Conservation (phyloP, 257 asterid genomes). For the Eustoma russellianum region DNA sequence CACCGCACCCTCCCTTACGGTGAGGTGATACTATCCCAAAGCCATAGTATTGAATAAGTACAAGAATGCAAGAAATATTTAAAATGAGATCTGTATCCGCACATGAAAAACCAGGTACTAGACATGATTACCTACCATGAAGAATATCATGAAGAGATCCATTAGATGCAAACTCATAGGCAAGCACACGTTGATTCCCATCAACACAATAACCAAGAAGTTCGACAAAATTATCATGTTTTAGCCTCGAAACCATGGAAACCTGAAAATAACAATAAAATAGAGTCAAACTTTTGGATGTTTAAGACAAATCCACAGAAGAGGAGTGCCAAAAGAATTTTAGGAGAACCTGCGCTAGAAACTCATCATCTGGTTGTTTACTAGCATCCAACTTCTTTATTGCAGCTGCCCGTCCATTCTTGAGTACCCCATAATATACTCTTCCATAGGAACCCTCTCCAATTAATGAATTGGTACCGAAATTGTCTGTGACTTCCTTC, state of each 20-base stretch:
- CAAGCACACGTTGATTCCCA: slow-evolving; percentile 70
- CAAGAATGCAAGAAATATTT: background rate
- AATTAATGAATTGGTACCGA: slow-evolving; percentile 49
- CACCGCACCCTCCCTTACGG: too few species aligned
- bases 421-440: slow-evolving; percentile 65
- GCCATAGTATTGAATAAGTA: background rate
- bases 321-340: slow-evolving; percentile 1
- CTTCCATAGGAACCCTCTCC: slow-evolving; percentile 95
- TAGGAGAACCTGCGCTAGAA: slow-evolving; percentile 62
- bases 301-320: background rate
- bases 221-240: slow-evolving; percentile 66
- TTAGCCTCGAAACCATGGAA: slow-evolving; percentile 86
- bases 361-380: slow-evolving; percentile 83
- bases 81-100: background rate
- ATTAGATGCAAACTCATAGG: slow-evolving; percentile 75
- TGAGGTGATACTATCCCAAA: too few species aligned
- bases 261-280: slow-evolving; percentile 36
- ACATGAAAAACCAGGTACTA: slow-evolving; percentile 1
- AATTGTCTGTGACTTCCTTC: slow-evolving; percentile 64
- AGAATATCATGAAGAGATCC: slow-evolving; percentile 93
- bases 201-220: slow-evolving; percentile 84
- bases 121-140: slow-evolving; percentile 48
- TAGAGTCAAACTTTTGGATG: background rate
- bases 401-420: slow-evolving; percentile 58
- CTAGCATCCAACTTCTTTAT: slow-evolving; percentile 75